A percentile compares a stretch with the other conserved stretches of the same genome.
phyloP scores from a whole-genome alignment of 2,329 filamentous ascomycete species.

The Fusarium sp. region DNA sequence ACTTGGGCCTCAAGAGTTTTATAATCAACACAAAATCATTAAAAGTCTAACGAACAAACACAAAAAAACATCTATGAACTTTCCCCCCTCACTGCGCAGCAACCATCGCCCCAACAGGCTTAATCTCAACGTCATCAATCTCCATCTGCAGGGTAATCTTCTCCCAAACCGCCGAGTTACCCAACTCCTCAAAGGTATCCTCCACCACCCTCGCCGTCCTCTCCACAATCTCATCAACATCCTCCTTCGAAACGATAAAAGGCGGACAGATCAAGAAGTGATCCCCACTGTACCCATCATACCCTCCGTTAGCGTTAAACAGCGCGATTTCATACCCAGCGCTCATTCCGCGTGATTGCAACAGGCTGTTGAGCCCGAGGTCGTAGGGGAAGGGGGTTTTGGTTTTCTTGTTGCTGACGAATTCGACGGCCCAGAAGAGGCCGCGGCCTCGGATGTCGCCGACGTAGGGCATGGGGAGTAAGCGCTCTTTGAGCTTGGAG shows the following conservation, averaged over 20 bases:
- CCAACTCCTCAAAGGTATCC: slow-evolving; percentile 30
- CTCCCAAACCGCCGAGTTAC: slow-evolving; percentile 21
- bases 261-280: slow-evolving; percentile 36
- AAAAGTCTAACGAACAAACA: fast-evolving
- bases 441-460: slow-evolving; percentile 37
- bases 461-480: slow-evolving; percentile 17
- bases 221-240: slow-evolving; percentile 35
- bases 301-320: slow-evolving; percentile 36
- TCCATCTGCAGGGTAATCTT: slow-evolving; percentile 32
- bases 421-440: slow-evolving; percentile 35
- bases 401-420: slow-evolving; percentile 33
- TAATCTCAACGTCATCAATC: neutral
- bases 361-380: slow-evolving; percentile 10
- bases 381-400: slow-evolving; percentile 32
- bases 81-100: neutral
- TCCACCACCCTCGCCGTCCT: slow-evolving; percentile 25
- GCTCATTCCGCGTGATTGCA: slow-evolving; percentile 33
- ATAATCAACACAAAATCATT: fast-evolving
- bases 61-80: neutral
- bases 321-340: slow-evolving; percentile 31
- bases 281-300: slow-evolving; percentile 36
- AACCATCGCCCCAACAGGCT: neutral
- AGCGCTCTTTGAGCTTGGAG: slow-evolving; percentile 10
- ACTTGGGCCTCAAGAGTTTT: fast-evolving
- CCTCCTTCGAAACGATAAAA: slow-evolving; percentile 23